Conservation (phyloP, 768 basidiomycete species). For the Termitomyces sp. region DNA sequence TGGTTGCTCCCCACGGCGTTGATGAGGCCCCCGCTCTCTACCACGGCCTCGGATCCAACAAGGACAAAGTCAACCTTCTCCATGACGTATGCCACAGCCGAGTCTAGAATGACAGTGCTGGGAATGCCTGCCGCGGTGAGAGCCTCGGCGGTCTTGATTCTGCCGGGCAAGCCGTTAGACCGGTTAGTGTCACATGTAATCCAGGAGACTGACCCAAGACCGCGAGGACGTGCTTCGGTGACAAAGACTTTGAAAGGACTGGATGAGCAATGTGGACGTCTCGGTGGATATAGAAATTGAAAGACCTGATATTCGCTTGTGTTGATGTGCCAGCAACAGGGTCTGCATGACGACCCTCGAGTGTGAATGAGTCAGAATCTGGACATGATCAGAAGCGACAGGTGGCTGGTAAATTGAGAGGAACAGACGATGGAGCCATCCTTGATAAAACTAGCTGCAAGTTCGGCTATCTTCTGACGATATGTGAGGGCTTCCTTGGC, state of each 20-base stretch:
- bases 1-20: conserved; percentile 95
- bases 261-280: conserved; percentile 4
- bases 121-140: conserved; percentile 89
- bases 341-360: conserved; percentile 95
- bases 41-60: conserved; percentile 96
- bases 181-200: conserved; percentile 7
- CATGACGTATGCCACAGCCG: conserved; percentile 96
- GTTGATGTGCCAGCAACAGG: conserved; percentile 81
- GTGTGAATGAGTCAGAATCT: conserved; percentile 97
- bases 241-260: conserved; percentile 66
- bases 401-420: background rate
- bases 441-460: conserved; percentile 89
- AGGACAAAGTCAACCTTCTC: conserved; percentile 93
- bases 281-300: conserved; percentile 10
- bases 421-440: conserved; percentile 81
- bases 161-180: conserved; percentile 24
- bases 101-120: conserved; percentile 91
- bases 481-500: conserved; percentile 77
- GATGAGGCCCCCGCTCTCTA: conserved; percentile 90
- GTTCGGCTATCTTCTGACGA: conserved; percentile 83
- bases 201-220: conserved; percentile 63
- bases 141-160: conserved; percentile 86
- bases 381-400: conserved; percentile 6
- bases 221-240: conserved; percentile 90
- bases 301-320: conserved; percentile 81